Conservation (phyloP, 768 basidiomycete genomes). For the Obba rivulosa region DNA sequence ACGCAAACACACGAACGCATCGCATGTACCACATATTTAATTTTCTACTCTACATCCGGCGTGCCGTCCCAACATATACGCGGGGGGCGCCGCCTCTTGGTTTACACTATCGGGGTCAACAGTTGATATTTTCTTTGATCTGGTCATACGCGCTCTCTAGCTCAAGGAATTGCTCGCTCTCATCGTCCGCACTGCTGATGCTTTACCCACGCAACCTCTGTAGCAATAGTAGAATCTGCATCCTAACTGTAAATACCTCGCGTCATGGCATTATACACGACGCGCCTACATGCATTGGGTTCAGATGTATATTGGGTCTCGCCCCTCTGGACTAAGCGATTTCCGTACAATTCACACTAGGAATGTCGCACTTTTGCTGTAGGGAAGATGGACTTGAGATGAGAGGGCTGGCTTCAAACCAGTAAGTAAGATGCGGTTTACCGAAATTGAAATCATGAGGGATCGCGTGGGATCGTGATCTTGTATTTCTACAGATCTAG, state of each 20-base stretch:
- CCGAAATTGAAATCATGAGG: too few relatives aligned
- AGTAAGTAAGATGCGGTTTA: too few relatives aligned
- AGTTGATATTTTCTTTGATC: constrained; percentile 9
- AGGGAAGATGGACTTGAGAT: too few relatives aligned
- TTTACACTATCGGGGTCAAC: constrained; percentile 8
- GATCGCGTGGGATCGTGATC: too few relatives aligned
- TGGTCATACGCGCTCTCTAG: constrained; percentile 13
- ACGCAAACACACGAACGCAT: constrained; percentile 18
- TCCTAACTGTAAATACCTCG: constrained; percentile 18
- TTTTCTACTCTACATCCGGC: constrained; percentile 15
- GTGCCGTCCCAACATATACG: constrained; percentile 13
- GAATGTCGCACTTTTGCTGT: too few relatives aligned
- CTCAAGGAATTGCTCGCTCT: constrained; percentile 8
- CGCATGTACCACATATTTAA: constrained; percentile 11
- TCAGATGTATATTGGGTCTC: constrained; percentile 3
- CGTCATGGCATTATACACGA: constrained; percentile 21
- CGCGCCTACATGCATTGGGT: constrained; percentile 18
- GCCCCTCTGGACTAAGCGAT: too few relatives aligned
- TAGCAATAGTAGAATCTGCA: constrained; percentile 15
- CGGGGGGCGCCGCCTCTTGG: constrained; percentile 3
- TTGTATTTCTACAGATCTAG: too few relatives aligned
- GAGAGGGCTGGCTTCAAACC: too few relatives aligned
- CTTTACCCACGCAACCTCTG: constrained; percentile 6
- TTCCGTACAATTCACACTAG: too few relatives aligned
- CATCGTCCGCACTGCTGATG: constrained; percentile 5